Evolutionary conservation across 139 green algal species (phyloP), one percentile per base, ranked within the genome.

Genomic region (Pleodorina starrii): DNA sequence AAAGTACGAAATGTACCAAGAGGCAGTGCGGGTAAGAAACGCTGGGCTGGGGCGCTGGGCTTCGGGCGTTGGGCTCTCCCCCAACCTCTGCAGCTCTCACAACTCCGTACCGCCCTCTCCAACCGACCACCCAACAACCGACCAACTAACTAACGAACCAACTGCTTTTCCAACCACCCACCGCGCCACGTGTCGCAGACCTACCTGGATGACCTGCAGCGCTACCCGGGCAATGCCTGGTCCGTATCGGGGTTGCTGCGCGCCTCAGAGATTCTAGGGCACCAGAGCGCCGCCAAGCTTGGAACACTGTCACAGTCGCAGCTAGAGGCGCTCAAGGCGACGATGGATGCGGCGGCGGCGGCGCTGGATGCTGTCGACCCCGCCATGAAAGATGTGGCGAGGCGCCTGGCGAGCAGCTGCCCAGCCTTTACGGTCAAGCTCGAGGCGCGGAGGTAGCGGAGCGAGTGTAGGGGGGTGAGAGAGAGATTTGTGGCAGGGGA

Each of bases 211-310:
- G 94, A 96, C 59, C 90, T 96, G 36, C 21, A 32, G 29, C 84
- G 92, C 43, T 86, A 93, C 42, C 93, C 93, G 9, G 25, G 68
- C 63, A 95, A 94, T 79, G 90, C 90, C 35, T 95, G 93, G 89
- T 92, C 90, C 7, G 57, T 95, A 66, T 32, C 25, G 54, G 54
- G 54, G 29, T 7, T 66, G 7, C 9, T 66, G 54, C n/a, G n/a
- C n/a, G n/a, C n/a, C n/a, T n/a, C n/a, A n/a, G n/a, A n/a, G n/a
- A n/a, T n/a, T n/a, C n/a, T n/a, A n/a, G n/a, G n/a, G n/a, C n/a
- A n/a, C n/a, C n/a, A n/a, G n/a, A n/a, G n/a, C n/a, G n/a, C n/a
- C n/a, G n/a, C n/a, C n/a, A n/a, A n/a, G n/a, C n/a, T n/a, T n/a
- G n/a, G n/a, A n/a, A n/a, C n/a, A n/a, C n/a, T n/a, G n/a, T n/a